Evolutionary conservation across 225 moss, liverwort and hornwort genomes (phyloP).

Genomic region (Polytrichum formosum): DNA sequence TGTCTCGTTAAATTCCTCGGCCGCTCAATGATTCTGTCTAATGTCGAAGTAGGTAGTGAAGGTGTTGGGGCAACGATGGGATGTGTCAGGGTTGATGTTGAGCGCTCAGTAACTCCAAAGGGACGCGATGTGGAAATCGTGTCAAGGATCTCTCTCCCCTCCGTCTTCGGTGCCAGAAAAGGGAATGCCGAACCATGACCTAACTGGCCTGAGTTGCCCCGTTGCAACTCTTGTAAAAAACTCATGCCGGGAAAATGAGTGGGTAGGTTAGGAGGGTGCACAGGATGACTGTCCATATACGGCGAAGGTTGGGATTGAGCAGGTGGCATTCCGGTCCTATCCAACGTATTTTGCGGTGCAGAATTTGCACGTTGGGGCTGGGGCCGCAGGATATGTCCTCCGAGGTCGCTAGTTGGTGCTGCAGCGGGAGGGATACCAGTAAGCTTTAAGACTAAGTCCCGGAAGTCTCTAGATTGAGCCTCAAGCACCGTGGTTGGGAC

Average conservation of each 20-base stretch:
- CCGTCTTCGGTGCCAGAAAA: background rate
- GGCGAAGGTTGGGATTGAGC: background rate
- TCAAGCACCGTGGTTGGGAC: constrained; percentile 8
- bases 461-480: constrained; percentile 4
- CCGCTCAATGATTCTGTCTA: too few relatives aligned
- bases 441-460: constrained; percentile 11
- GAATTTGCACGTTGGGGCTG: constrained; percentile 21
- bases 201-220: background rate
- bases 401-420: background rate
- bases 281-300: background rate
- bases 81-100: too few relatives aligned
- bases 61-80: too few relatives aligned
- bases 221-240: constrained; percentile 2
- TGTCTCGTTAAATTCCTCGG: too few relatives aligned
- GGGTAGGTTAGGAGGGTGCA: background rate
- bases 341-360: background rate
- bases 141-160: background rate
- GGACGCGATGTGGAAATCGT: too few relatives aligned
- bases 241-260: background rate
- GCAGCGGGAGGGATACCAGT: constrained; percentile 2
- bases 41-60: too few relatives aligned
- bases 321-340: background rate
- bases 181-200: background rate
- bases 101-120: background rate
- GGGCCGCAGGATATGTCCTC: constrained; percentile 21